Evolutionary conservation across 352 stramenopile species (phyloP), one percentile per base, ranked within the genome.

Genomic region (Globisporangium mamillatum): DNA sequence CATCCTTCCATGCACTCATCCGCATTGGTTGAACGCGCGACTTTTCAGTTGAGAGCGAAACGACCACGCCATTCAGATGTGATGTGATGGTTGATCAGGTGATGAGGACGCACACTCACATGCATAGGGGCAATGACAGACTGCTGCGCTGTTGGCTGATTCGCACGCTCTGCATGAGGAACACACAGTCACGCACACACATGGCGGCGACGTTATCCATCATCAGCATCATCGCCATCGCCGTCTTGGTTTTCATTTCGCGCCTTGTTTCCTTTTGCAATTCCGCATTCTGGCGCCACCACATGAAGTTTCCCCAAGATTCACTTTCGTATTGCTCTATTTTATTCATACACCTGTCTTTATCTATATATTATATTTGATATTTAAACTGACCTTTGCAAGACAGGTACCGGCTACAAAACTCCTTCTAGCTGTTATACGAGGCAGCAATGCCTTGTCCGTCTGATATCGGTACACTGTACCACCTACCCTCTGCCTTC

Each of bases 401-500:
- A 32, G 27, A 32, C 27, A 32, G 27, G 27, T 4, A 32, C 27
- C 27, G 27, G 27, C 2, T 32, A 32, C 3, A 41, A 41, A 41
- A 41, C 14, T 41, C 8, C 34, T 12, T 12, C 34, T 41, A 41
- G 7, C 10, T 41, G 10, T 63, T 63, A 55, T 64, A 10, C 9
- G 18, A 25, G 59, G 41, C 46, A 10, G 20, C 0, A n/a, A 32
- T 20, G 16, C 44, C 44, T 46, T 20, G 4, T 0, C 4, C 1
- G 9, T n/a, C 60, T 65, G 60, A 34, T 41, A 55, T 6, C 38
- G 59, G 59, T 65, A 65, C 60, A 44, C 24, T 57, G 41, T 64
- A 57, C 60, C 60, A 20, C 25, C 6, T 32, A 0, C 41, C 7
- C 32, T 29, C 16, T 29, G 16, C 20, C 38, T 41, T 41, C 41